phyloP scores from a whole-genome alignment of 2,329 filamentous ascomycete genomes.

The Epichloe elymi region DNA sequence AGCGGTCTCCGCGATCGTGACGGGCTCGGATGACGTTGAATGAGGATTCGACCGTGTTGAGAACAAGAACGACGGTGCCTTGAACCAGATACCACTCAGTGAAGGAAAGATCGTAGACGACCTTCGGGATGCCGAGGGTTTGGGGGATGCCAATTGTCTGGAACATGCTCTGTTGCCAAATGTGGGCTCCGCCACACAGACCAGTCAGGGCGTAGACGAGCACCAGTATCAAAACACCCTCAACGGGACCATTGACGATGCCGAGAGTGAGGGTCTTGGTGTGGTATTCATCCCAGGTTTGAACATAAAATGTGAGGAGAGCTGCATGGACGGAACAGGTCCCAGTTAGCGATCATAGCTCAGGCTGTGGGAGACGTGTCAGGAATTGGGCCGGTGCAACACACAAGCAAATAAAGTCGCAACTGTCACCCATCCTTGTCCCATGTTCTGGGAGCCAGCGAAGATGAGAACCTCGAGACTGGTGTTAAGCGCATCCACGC shows the following conservation, averaged over 20 bases:
- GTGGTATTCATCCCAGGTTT: constrained; percentile 99
- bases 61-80: constrained; percentile 65
- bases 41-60: constrained; percentile 71
- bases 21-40: constrained; percentile 76
- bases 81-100: constrained; percentile 90
- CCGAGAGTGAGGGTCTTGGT: constrained; percentile 91
- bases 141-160: constrained; percentile 55
- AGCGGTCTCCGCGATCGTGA: constrained; percentile 56
- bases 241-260: constrained; percentile 84
- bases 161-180: constrained; percentile 82
- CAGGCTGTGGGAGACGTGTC: neutral
- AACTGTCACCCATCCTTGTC: constrained; percentile 82
- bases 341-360: neutral
- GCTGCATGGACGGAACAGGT: constrained; percentile 32
- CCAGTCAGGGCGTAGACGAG: constrained; percentile 74
- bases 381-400: constrained; percentile 14
- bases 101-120: constrained; percentile 68
- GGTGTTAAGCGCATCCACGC: constrained; percentile 93
- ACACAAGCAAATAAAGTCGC: constrained; percentile 69
- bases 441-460: constrained; percentile 81
- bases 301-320: constrained; percentile 91
- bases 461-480: constrained; percentile 89
- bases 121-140: constrained; percentile 49
- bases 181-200: constrained; percentile 72
- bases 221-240: constrained; percentile 79